Conservation (phyloP, 2,329 filamentous ascomycete species). For the Diaporthe sp. region DNA sequence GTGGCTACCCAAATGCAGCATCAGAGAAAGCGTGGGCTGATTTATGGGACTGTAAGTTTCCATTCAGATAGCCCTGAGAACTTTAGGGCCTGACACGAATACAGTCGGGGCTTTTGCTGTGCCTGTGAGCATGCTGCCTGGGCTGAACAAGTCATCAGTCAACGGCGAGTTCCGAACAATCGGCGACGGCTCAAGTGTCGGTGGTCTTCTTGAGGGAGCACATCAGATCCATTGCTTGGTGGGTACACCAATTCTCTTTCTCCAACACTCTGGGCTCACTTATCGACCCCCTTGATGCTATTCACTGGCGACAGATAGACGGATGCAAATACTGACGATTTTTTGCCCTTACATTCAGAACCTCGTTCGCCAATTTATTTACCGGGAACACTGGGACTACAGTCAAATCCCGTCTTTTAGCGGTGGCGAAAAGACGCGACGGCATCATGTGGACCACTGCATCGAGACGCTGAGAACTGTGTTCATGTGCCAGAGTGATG, state of each 20-base stretch:
- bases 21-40: neutral
- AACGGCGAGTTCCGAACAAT: neutral
- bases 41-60: slow-evolving; percentile 4
- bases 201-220: neutral
- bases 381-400: neutral
- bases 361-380: neutral
- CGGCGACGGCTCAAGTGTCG: neutral
- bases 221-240: slow-evolving; percentile 1
- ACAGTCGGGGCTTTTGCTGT: neutral
- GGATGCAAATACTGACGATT: neutral
- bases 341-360: neutral
- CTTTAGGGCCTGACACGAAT: neutral
- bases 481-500: slow-evolving; percentile 3
- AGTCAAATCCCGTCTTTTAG: neutral
- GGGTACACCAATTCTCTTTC: neutral
- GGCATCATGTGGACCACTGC: neutral
- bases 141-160: neutral
- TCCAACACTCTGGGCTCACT: neutral
- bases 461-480: slow-evolving; percentile 7
- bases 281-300: rapidly evolving
- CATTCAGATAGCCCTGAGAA: neutral
- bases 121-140: neutral
- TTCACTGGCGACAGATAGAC: neutral
- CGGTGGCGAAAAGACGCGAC: neutral
- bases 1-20: neutral